Evolutionary conservation across 805 yeast genomes (phyloP), one percentile per base, ranked within the genome.

Genomic region (Metschnikowia henanensis): DNA sequence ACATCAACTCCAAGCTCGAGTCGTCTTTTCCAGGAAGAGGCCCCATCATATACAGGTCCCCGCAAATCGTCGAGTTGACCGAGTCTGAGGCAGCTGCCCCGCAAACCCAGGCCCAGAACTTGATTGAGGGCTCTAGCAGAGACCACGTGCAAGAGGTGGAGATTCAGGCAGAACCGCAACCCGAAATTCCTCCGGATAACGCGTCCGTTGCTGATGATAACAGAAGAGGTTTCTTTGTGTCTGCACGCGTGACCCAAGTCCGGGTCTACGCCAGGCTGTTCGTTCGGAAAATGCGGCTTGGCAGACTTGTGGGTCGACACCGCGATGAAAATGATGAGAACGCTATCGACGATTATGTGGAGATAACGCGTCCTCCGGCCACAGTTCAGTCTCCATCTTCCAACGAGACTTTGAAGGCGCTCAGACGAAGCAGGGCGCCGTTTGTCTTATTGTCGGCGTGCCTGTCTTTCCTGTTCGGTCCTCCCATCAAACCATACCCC

Each of bases 381-480:
- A 2, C 17, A 8, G 7, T 12, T 29, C 26, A 9, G 26, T 23
- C 30, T 7, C 36, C 23, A 5, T n/a, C 37, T 5, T 18, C 37
- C 7, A 35, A n/a, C 16, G 44, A 40, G 13, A 34, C 44, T 5
- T 21, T 40, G 16, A 29, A 30, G 7, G 35, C 35, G 10, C 38
- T 42, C 34, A 42, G 35, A 19, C 33, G 38, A 20, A 32, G 29
- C 16, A 19, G 33, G 13, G 15, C 41, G 7, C 40, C 41, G 4
- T 22, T 19, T 18, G 13, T 42, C 20, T 9, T 42, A 22, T 18
- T 42, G 38, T 37, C 46, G 13, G 30, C 46, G 13, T 42, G 46
- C 20, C 46, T 42, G 46, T 42, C 46, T 4, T 42, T 42, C 28
- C 29, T 23, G 19, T 42, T 42, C 15, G 46, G 46, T 4, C 46